Evolutionary conservation across 192 early-diverging fungal species (phyloP).

Genomic region (Coemansia reversa): DNA sequence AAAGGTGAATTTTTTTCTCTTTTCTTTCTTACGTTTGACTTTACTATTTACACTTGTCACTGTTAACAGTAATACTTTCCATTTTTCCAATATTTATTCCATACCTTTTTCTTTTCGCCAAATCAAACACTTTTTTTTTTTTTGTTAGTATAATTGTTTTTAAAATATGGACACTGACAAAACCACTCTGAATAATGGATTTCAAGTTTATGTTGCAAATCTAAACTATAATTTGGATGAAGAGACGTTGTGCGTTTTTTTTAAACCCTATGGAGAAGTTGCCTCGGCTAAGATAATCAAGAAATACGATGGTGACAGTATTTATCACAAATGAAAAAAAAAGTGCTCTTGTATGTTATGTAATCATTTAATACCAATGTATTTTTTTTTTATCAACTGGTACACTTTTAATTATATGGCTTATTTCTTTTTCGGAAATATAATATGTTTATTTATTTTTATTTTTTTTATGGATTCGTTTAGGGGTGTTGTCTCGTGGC

Average conservation of each 20-base stretch:
- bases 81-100: no score
- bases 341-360: no score
- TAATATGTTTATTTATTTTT: not conserved
- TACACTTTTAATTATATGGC: no score
- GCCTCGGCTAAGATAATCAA: slow-evolving; percentile 64
- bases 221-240: slow-evolving; percentile 68
- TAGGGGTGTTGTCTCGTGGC: slow-evolving; percentile 69
- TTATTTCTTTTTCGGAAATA: no score
- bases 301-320: slow-evolving; percentile 60
- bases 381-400: no score
- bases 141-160: no score
- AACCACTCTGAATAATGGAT: slow-evolving; percentile 22
- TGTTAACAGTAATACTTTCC: no score
- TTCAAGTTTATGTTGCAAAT: slow-evolving; percentile 61
- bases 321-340: not conserved
- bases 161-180: slow-evolving; percentile 7
- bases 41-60: no score
- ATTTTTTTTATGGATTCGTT: slow-evolving; percentile 1
- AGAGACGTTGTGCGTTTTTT: slow-evolving; percentile 58
- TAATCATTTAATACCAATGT: no score
- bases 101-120: not conserved
- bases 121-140: no score
- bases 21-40: no score
- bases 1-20: no score
- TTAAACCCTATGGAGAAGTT: slow-evolving; percentile 64